Conservation (phyloP, 805 yeast genomes). For the Limtongia smithiae region DNA sequence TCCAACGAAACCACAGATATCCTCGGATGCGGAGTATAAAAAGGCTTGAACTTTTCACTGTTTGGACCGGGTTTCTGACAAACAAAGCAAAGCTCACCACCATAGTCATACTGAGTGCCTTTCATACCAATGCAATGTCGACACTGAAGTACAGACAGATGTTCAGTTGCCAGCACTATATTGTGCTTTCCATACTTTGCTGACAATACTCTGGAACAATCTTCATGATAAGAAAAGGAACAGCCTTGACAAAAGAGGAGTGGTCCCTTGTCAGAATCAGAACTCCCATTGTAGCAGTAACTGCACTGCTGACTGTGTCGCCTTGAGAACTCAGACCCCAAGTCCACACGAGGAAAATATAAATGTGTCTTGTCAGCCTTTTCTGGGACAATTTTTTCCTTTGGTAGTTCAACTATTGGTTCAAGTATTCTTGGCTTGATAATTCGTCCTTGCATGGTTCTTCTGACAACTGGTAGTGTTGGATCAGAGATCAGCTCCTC, state of each 20-base stretch:
- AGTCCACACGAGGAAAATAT: slow-evolving; percentile 3
- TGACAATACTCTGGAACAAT: background rate
- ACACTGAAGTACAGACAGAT: slow-evolving; percentile 12
- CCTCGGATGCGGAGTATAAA: too few species aligned
- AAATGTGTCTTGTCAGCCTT: too few species aligned
- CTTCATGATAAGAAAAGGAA: slow-evolving; percentile 17
- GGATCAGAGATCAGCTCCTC: too few species aligned
- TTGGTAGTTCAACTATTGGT: too few species aligned
- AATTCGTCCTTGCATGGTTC: too few species aligned
- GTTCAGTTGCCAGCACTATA: slow-evolving; percentile 3
- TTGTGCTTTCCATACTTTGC: background rate
- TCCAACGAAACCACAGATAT: too few species aligned
- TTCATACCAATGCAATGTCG: slow-evolving; percentile 5
- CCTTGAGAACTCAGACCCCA: slow-evolving; percentile 10
- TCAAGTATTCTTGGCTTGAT: too few species aligned
- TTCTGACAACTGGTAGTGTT: too few species aligned
- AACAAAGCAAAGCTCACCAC: slow-evolving; percentile 11
- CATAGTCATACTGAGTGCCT: background rate
- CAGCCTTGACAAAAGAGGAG: slow-evolving; percentile 24
- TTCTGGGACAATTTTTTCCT: too few species aligned
- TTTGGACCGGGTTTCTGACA: slow-evolving; percentile 9
- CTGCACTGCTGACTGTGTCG: slow-evolving; percentile 13
- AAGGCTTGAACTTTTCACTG: slow-evolving; percentile 1
- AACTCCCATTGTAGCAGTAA: slow-evolving; percentile 5
- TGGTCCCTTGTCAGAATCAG: background rate